Conservation (phyloP, 345 rosid genomes). For the Eucalyptus guilfoylei region DNA sequence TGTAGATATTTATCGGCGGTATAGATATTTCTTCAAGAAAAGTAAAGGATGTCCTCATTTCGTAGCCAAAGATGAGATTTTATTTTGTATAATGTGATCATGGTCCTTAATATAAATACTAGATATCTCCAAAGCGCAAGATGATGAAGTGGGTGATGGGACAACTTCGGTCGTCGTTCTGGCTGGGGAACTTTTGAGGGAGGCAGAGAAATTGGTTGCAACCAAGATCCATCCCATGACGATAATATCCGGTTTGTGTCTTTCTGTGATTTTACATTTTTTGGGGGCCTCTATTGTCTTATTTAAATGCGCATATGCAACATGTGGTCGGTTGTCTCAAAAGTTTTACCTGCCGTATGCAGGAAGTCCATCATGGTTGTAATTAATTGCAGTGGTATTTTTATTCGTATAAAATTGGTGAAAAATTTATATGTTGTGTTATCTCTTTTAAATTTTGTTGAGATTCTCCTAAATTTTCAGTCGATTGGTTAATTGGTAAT, state of each 20-base stretch:
- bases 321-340: background rate
- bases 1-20: background rate
- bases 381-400: background rate
- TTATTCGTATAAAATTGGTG: background rate
- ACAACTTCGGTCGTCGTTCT: conserved; percentile 97
- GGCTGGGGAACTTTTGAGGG: conserved; percentile 93
- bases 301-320: background rate
- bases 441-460: background rate
- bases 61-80: background rate
- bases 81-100: background rate
- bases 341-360: background rate
- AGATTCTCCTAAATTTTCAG: background rate
- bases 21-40: background rate
- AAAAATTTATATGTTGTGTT: rapidly evolving
- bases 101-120: background rate
- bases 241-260: conserved; percentile 55
- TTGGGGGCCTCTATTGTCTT: background rate
- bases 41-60: background rate
- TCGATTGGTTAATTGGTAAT: background rate
- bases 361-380: background rate
- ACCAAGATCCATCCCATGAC: conserved; percentile 98
- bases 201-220: conserved; percentile 87
- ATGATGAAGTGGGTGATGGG: conserved; percentile 99
- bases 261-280: background rate
- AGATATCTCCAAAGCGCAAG: conserved; percentile 99